Evolutionary conservation across 768 basidiomycete genomes (phyloP).

Genomic region (Podaxis sp.): DNA sequence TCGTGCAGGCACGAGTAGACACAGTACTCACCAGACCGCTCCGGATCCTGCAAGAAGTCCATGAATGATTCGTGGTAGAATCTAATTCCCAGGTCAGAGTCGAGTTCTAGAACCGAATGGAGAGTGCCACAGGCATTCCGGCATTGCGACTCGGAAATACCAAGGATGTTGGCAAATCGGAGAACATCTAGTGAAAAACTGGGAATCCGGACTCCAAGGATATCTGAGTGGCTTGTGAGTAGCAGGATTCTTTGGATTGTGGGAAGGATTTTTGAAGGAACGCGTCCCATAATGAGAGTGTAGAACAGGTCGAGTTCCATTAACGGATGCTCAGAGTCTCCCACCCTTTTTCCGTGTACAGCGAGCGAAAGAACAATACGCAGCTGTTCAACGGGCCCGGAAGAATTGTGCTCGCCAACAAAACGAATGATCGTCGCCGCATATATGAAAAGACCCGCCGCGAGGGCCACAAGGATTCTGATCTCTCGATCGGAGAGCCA

Average conservation of each 20-base stretch:
- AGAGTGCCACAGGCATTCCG: background rate
- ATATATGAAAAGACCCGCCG: conserved; percentile 9
- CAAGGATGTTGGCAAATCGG: background rate
- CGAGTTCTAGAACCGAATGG: background rate
- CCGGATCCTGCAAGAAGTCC: background rate
- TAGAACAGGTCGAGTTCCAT: background rate
- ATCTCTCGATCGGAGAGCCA: conserved; percentile 9
- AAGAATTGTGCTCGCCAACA: conserved; percentile 8
- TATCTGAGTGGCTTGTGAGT: background rate
- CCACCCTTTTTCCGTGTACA: background rate
- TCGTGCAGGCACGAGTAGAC: background rate
- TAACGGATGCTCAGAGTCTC: background rate
- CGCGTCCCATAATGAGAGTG: background rate
- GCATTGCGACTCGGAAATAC: background rate
- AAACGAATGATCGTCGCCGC: conserved; percentile 10
- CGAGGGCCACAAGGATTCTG: background rate
- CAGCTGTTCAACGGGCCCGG: background rate
- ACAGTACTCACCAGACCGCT: background rate
- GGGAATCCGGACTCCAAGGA: background rate
- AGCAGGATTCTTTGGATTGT: background rate
- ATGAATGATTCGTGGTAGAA: conserved; percentile 2
- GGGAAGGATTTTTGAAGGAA: background rate
- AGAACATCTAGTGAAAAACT: background rate
- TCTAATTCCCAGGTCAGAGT: background rate
- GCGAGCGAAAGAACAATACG: background rate